Percentiles rank a stretch among this genome's conserved stretches.
These are phyloP conservation scores for Pelargonium citronellum DNA, from an alignment of 441 rosid genomes.

Conservation along the genomic window DNA sequence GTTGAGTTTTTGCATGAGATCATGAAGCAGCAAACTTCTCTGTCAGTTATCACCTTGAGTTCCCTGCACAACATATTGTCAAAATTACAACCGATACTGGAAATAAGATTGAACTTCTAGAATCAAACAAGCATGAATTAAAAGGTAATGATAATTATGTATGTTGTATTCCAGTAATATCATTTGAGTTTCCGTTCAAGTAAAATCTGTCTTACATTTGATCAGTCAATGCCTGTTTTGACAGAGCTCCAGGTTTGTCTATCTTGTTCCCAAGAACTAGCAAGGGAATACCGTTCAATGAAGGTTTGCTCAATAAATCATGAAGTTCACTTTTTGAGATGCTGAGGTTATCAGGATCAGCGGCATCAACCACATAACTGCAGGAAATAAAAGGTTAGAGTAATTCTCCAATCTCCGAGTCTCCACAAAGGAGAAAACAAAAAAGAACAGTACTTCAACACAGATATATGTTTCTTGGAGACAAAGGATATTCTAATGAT, in stretches of 20 bases:
- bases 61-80: slow-evolving; percentile 39
- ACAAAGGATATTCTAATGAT: background rate
- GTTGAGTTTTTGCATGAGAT: slow-evolving; percentile 74
- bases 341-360: slow-evolving; percentile 60
- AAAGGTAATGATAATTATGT: background rate
- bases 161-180: background rate
- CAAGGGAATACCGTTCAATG: slow-evolving; percentile 59
- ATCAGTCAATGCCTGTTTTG: slow-evolving; percentile 54
- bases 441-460: background rate
- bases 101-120: background rate
- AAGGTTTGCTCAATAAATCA: slow-evolving; percentile 60
- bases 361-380: slow-evolving; percentile 72
- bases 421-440: too few relatives aligned
- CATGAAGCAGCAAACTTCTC: slow-evolving; percentile 72
- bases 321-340: slow-evolving; percentile 62
- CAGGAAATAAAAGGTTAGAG: slow-evolving; percentile 14
- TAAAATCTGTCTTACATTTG: slow-evolving; percentile 43
- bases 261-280: slow-evolving; percentile 66
- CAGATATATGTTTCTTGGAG: background rate
- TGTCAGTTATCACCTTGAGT: slow-evolving; percentile 43
- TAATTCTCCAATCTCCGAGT: too few relatives aligned
- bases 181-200: background rate
- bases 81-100: too few relatives aligned
- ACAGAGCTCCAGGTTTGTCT: slow-evolving; percentile 62
- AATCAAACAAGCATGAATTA: background rate